phyloP scores from a whole-genome alignment of 768 basidiomycete species.

The Chlorophyllum brunneum region DNA sequence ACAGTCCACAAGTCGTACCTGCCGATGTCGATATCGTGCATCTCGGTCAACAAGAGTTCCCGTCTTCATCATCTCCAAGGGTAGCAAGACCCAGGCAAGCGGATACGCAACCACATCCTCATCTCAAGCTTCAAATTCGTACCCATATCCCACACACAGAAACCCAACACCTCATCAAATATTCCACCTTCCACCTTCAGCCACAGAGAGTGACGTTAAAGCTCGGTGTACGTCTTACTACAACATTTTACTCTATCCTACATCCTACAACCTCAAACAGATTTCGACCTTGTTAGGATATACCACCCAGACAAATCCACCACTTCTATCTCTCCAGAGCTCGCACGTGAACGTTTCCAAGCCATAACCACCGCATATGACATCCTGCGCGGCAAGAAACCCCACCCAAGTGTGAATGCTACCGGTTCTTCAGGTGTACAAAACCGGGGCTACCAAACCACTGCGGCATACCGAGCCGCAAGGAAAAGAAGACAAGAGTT shows the following conservation, averaged over 20 bases:
- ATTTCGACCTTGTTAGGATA: constrained; percentile 75
- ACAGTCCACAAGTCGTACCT: neutral
- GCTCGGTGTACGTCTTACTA: constrained; percentile 48
- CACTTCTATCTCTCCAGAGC: constrained; percentile 35
- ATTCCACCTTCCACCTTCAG: constrained; percentile 54
- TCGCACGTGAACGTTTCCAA: constrained; percentile 63
- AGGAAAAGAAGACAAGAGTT: constrained; percentile 42
- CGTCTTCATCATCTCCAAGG: neutral
- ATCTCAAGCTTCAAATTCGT: constrained; percentile 23
- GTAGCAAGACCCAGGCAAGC: neutral
- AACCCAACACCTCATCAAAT: constrained; percentile 61
- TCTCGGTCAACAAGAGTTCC: neutral
- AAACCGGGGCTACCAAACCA: constrained; percentile 26
- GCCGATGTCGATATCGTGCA: neutral
- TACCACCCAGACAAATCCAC: constrained; percentile 73
- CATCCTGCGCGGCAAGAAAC: constrained; percentile 46
- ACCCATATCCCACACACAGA: constrained; percentile 46
- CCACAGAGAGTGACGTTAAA: constrained; percentile 52
- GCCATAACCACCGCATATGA: constrained; percentile 70
- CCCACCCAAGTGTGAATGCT: constrained; percentile 16
- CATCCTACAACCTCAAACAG: constrained; percentile 29
- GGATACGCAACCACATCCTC: neutral
- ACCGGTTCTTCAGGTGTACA: constrained; percentile 15
- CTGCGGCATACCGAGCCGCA: constrained; percentile 38
- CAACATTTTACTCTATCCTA: neutral